Conservation (phyloP, 768 basidiomycete species). For the Xerocomus potaroensis region DNA sequence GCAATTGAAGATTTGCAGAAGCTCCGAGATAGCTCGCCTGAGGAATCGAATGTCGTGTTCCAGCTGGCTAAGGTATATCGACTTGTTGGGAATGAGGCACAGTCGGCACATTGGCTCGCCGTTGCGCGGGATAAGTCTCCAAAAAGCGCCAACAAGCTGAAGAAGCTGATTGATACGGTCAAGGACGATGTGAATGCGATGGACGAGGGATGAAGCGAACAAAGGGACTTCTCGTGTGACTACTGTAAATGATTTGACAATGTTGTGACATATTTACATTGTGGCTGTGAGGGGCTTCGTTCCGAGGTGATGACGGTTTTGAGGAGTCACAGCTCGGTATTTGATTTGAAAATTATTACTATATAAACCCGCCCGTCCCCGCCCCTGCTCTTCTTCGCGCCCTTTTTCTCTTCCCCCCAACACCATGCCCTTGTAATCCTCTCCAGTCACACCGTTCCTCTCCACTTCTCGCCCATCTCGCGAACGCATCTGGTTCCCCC, state of each 20-base stretch:
- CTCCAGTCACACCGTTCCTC: slow-evolving; percentile 8
- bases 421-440: slow-evolving; percentile 37
- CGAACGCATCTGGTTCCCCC: slow-evolving; percentile 26
- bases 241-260: slow-evolving; percentile 3
- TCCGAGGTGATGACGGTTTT: slow-evolving; percentile 27
- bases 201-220: slow-evolving; percentile 58
- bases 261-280: slow-evolving; percentile 22
- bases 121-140: slow-evolving; percentile 93
- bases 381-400: slow-evolving; percentile 19
- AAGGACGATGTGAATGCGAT: slow-evolving; percentile 65
- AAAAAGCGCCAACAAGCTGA: slow-evolving; percentile 80
- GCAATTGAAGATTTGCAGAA: slow-evolving; percentile 80
- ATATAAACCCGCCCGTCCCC: slow-evolving; percentile 41
- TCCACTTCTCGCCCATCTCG: slow-evolving; percentile 19
- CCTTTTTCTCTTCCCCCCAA: slow-evolving; percentile 24
- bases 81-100: slow-evolving; percentile 68
- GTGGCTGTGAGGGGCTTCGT: slow-evolving; percentile 30
- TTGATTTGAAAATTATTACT: slow-evolving; percentile 34
- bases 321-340: slow-evolving; percentile 34
- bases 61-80: slow-evolving; percentile 92
- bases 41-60: slow-evolving; percentile 96
- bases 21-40: slow-evolving; percentile 79
- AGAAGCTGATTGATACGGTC: slow-evolving; percentile 68
- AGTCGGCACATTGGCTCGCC: slow-evolving; percentile 82
- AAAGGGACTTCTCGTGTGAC: slow-evolving; percentile 27